Percentiles rank a stretch among this genome's conserved stretches.
Evolutionary conservation across 1,139 yeast species (phyloP).

Genomic region (Geotrichum europaeum): DNA sequence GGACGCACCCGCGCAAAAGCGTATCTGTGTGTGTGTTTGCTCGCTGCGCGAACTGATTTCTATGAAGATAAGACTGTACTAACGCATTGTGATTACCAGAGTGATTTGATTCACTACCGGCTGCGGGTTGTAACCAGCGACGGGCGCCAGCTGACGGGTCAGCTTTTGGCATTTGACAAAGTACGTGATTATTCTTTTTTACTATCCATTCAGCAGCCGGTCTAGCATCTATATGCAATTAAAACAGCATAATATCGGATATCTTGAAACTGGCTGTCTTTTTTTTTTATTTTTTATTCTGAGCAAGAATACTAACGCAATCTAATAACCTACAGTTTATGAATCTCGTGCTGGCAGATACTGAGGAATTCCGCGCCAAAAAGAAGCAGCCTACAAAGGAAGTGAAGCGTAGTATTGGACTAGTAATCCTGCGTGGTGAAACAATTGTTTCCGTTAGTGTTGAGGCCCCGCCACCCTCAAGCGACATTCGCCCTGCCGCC

Average conservation of each 20-base stretch:
- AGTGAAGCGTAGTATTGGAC: conserved; percentile 69
- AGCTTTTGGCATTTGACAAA: conserved; percentile 79
- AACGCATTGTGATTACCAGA: neutral
- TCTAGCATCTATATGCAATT: neutral
- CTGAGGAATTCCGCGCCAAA: conserved; percentile 76
- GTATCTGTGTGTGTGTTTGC: neutral
- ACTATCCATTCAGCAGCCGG: neutral
- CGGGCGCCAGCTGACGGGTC: conserved; percentile 71
- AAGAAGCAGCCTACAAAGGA: conserved; percentile 45
- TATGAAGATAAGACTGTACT: neutral
- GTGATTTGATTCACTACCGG: conserved; percentile 64
- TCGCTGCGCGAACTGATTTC: neutral
- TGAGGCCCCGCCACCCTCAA: conserved; percentile 67
- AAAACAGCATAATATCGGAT: neutral
- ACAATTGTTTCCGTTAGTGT: conserved; percentile 77
- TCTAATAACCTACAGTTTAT: conserved; percentile 41
- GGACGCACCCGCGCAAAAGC: too few species aligned
- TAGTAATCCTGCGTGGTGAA: conserved; percentile 82
- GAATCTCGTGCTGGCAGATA: conserved; percentile 78
- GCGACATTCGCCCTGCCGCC: conserved; percentile 33
- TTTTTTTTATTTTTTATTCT: neutral
- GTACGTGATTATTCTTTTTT: conserved; percentile 18
- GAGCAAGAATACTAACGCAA: neutral
- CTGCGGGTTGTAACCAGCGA: conserved; percentile 70
- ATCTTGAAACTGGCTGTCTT: neutral